These are phyloP conservation scores for Thalassiosira allenii DNA, from an alignment of 352 stramenopile genomes.

Conservation along the genomic window DNA sequence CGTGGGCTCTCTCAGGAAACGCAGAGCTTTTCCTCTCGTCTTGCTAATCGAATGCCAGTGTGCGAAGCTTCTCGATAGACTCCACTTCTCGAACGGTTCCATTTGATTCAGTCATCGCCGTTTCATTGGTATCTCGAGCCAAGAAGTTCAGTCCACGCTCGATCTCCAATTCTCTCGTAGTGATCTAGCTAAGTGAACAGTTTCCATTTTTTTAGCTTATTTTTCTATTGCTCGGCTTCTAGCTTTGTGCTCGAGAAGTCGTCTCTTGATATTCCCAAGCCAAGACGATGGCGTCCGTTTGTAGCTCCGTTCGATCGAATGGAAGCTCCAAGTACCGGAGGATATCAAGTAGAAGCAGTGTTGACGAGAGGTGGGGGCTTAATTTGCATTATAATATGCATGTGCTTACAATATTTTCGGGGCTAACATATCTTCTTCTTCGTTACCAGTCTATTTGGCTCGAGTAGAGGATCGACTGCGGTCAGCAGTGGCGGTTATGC, in stretches of 20 bases:
- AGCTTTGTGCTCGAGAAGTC: background rate
- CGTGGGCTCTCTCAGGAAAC: constrained; percentile 13
- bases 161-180: too few species aligned
- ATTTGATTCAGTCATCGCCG: constrained; percentile 4
- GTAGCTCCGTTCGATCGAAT: constrained; percentile 49
- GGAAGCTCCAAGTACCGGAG: constrained; percentile 57
- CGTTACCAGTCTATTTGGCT: constrained; percentile 50
- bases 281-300: constrained; percentile 40
- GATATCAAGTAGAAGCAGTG: constrained; percentile 51
- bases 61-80: constrained; percentile 13
- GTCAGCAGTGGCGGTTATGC: constrained; percentile 7
- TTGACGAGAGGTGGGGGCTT: constrained; percentile 57
- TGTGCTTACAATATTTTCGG: background rate
- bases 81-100: constrained; percentile 8
- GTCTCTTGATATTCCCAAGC: constrained; percentile 9
- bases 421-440: background rate
- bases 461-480: constrained; percentile 20
- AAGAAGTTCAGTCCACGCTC: background rate
- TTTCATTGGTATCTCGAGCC: background rate
- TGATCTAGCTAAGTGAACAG: too few species aligned
- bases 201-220: too few species aligned
- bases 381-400: background rate
- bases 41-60: constrained; percentile 25
- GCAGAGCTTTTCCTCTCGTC: constrained; percentile 17
- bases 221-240: too few species aligned